These are phyloP conservation scores for Eimeria necatrix DNA, from an alignment of 169 alveolate species.

Conservation along the genomic window DNA sequence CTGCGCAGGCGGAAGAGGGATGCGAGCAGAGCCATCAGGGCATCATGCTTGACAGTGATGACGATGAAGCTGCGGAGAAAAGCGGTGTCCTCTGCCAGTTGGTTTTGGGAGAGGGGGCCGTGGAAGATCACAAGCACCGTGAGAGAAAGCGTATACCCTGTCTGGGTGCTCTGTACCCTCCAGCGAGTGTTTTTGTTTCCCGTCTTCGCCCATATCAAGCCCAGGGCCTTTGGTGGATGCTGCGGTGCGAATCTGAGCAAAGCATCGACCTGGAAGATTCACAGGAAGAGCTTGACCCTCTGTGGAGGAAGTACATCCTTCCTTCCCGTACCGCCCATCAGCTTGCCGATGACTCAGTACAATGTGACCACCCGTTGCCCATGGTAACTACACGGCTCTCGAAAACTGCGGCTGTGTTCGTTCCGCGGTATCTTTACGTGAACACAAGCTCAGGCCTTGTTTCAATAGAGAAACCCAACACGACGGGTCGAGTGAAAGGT, in stretches of 20 bases:
- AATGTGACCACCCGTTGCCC: not conserved
- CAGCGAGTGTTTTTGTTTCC: constrained; percentile 69
- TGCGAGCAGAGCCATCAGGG: not conserved
- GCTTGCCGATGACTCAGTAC: not conserved
- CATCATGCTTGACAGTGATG: not conserved
- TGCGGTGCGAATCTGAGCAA: constrained; percentile 68
- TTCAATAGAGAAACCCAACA: constrained; percentile 58
- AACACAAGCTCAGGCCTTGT: constrained; percentile 75
- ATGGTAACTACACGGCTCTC: not conserved
- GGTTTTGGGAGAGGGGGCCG: constrained; percentile 19
- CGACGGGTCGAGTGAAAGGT: constrained; percentile 72
- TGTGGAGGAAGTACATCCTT: constrained; percentile 44
- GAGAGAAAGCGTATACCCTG: constrained; percentile 1
- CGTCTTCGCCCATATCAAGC: constrained; percentile 83
- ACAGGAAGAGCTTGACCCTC: constrained; percentile 58
- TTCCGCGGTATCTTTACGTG: constrained; percentile 19
- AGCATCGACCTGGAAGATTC: not conserved
- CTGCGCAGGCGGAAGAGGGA: not conserved
- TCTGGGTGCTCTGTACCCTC: constrained; percentile 45
- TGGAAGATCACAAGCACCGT: not conserved
- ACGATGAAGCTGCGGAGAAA: constrained; percentile 59
- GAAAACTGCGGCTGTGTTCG: not conserved
- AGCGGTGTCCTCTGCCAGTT: constrained; percentile 50
- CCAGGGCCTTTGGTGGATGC: constrained; percentile 83
- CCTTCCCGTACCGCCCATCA: not conserved